phyloP scores from a whole-genome alignment of 2,329 filamentous ascomycete species.

The Ceratocystis variospora region DNA sequence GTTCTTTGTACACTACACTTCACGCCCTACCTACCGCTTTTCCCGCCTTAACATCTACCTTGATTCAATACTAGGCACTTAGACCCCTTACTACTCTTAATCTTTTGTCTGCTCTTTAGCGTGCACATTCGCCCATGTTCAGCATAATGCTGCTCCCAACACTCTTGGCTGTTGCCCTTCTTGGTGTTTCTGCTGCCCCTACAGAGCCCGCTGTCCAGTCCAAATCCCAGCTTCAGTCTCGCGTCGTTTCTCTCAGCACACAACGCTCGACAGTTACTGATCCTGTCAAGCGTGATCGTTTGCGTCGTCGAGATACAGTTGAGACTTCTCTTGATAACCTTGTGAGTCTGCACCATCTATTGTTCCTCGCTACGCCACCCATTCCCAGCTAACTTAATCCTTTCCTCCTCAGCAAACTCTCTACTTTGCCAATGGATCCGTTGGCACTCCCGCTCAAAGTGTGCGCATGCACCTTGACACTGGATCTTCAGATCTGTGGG shows the following conservation, averaged over 20 bases:
- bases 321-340: slow-evolving; percentile 41
- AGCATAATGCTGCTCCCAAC: slow-evolving; percentile 5
- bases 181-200: slow-evolving; percentile 11
- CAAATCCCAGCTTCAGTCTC: slow-evolving; percentile 26
- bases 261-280: slow-evolving; percentile 28
- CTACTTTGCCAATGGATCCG: slow-evolving; percentile 48
- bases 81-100: too few species aligned
- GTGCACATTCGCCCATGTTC: neutral
- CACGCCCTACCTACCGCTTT: too few species aligned
- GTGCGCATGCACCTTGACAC: slow-evolving; percentile 51
- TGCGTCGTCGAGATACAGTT: slow-evolving; percentile 33
- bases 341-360: slow-evolving; percentile 27
- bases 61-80: too few species aligned
- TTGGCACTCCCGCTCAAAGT: slow-evolving; percentile 47
- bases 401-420: slow-evolving; percentile 38
- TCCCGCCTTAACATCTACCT: too few species aligned
- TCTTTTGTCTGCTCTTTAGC: too few species aligned
- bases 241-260: slow-evolving; percentile 35
- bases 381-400: neutral
- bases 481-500: slow-evolving; percentile 56
- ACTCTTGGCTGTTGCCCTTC: slow-evolving; percentile 10
- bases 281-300: slow-evolving; percentile 32
- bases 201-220: neutral
- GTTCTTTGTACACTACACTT: too few species aligned
- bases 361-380: neutral